Evolutionary conservation across 2,329 filamentous ascomycete species (phyloP), one percentile per base, ranked within the genome.

Genomic region (Arthroderma sp.): DNA sequence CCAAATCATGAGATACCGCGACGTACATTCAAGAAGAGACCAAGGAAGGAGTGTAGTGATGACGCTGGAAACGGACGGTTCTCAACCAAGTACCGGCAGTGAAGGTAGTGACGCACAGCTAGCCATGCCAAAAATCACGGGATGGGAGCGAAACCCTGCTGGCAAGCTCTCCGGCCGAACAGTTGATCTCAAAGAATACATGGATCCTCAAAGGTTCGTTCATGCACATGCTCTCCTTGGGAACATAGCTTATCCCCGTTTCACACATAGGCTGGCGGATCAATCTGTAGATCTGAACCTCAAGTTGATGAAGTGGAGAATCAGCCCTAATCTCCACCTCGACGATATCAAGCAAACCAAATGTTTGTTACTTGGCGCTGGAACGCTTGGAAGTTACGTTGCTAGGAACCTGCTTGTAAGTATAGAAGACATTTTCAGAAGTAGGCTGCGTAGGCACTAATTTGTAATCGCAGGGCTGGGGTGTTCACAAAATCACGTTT

Each of bases 291-390:
- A 98, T 67, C 79, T 98, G 59, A 98, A 98, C 67, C 78, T 97
- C 60, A 97, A 97, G 73, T 79, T 98, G 58, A 98, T 98, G 85
- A 98, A 96, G 74, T 98, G 93, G 93, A 85, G 93, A 39, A 89
- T 98, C 65, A 88, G 90, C 6, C 93, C 93, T 0, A 84, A 85
- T 54, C 80, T 98, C 41, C 81, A 97, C 68, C 81, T 98, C 8
- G 90, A 96, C 31, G 81, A 81, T 31, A 91, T 97, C 68, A 96
- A 95, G 67, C 81, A 85, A 58, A 91, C 89, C 2, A 95, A 85
- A 67, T 98, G 93, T 67, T 79, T 98, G 15, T 76, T 98, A 2
- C 81, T 98, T 1, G 93, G 93, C 3, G 90, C 93, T 0, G 93
- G 93, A 13, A 98, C 93, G 0, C 77, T 98, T 1, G 93, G 93